A percentile compares a stretch with the other conserved stretches of the same genome.
Conservation (phyloP, 805 yeast species). For the Metschnikowia picachoensis region DNA sequence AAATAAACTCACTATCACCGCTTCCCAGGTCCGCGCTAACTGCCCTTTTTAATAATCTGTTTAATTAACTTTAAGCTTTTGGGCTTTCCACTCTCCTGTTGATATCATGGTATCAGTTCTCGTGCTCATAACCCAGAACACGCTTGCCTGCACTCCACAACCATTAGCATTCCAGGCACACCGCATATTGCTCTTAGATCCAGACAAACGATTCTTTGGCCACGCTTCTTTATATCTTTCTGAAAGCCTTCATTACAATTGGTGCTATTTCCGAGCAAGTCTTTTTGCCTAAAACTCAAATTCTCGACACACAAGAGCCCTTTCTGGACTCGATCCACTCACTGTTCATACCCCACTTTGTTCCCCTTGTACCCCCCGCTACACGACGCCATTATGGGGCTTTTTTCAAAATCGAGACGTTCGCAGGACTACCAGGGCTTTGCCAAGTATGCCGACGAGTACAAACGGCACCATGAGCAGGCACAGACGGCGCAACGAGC, state of each 20-base stretch:
- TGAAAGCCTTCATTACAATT: neutral
- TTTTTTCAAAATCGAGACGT: constrained; percentile 10
- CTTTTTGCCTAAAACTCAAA: neutral
- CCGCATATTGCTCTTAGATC: neutral
- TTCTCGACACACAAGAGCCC: neutral
- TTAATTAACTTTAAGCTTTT: neutral
- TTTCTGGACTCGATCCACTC: neutral
- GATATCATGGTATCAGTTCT: too few species aligned
- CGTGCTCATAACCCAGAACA: neutral
- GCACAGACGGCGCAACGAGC: constrained; percentile 21
- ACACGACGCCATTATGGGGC: constrained; percentile 3
- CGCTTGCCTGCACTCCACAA: neutral
- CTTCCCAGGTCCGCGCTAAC: too few species aligned
- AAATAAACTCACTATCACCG: too few species aligned
- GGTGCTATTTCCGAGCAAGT: too few species aligned
- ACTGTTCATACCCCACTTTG: neutral
- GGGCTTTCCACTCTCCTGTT: too few species aligned
- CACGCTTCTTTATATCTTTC: neutral
- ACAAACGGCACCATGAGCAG: constrained; percentile 17
- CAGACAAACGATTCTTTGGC: neutral
- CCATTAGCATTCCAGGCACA: neutral
- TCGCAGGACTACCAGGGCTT: constrained; percentile 31
- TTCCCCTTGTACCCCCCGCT: neutral
- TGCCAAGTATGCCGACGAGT: constrained; percentile 28
- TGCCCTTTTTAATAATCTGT: neutral